Evolutionary conservation across 1,139 yeast genomes (phyloP), one percentile per base, ranked within the genome.

Genomic region (Saccharomyces hybrid): DNA sequence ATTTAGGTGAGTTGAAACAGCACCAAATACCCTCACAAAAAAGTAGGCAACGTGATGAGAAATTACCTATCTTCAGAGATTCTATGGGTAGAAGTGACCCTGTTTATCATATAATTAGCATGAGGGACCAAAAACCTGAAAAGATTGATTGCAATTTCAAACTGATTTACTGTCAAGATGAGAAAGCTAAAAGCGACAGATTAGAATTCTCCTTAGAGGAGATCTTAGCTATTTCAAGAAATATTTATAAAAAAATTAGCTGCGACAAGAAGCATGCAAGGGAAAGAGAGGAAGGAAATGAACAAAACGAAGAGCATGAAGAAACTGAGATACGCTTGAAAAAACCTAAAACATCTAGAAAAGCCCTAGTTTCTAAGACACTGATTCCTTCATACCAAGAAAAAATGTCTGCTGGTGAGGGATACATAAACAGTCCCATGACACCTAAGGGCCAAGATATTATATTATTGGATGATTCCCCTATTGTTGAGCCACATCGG

Each of bases 81-180:
- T 64, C 70, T 25, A 52, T 68, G 23, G 69, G 70, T 11, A 60
- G 62, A 26, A 54, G 62, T 31, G 73, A 73, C 4, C 68, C 73
- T 2, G 71, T 73, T 2, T 75, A 68, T 61, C 79, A 86, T 49
- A 67, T 80, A 1, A 73, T 84, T n/a, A 73, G 74, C 46, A 73
- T 71, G 26, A 78, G 81, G 1, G 89, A 88, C 0, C 85, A 84
- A 62, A 78, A 80, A 56, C 73, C 82, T 0, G 96, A 89, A 65
- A 78, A 75, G 52, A 78, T 87, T 13, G 80, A 82, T 57, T 73
- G 86, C 52, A 86, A 86, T 63, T 73, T 84, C 61, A 79, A 80
- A 50, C 70, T 86, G 42, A 64, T 88, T 48, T 78, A 82, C 65
- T 76, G 80, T 1, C 66, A 68, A 1, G 67, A 69, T 7, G 78